Conservation (phyloP, 371 early-diverging fungal species). For the Apophysomyces sp. region DNA sequence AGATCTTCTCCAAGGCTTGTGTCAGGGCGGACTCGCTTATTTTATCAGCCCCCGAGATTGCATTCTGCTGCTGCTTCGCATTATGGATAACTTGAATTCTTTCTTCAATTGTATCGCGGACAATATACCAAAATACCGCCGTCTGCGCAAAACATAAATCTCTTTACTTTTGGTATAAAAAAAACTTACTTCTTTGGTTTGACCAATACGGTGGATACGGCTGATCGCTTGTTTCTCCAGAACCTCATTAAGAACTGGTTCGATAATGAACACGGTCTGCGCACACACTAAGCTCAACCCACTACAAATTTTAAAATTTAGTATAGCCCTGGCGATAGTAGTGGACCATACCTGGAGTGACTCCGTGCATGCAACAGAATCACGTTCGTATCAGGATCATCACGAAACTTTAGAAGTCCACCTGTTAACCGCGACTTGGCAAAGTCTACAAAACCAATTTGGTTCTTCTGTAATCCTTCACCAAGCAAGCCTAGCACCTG, state of each 20-base stretch:
- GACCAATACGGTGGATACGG: constrained; percentile 96
- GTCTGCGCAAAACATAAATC: constrained; percentile 9
- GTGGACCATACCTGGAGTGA: constrained; percentile 42
- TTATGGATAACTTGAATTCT: constrained; percentile 36
- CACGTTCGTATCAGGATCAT: constrained; percentile 38
- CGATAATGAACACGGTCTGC: constrained; percentile 54
- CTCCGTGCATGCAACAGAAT: constrained; percentile 53
- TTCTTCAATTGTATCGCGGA: constrained; percentile 39
- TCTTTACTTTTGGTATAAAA: constrained; percentile 16
- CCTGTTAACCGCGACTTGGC: constrained; percentile 16
- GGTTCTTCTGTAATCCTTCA: constrained; percentile 46
- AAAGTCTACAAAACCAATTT: constrained; percentile 47
- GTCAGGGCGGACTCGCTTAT: neutral
- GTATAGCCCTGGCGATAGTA: neutral
- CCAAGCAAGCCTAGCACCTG: constrained; percentile 56
- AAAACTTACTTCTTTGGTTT: constrained; percentile 82
- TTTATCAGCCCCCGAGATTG: neutral
- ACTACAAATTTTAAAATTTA: constrained; percentile 5
- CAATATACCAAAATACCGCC: constrained; percentile 25
- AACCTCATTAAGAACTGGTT: constrained; percentile 50
- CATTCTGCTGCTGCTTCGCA: constrained; percentile 12
- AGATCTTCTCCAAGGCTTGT: neutral
- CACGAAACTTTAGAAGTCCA: constrained; percentile 34
- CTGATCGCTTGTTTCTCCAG: constrained; percentile 67
- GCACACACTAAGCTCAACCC: constrained; percentile 49